phyloP scores from a whole-genome alignment of 495 filamentous ascomycete genomes.

The Trypethelium eluteriae region DNA sequence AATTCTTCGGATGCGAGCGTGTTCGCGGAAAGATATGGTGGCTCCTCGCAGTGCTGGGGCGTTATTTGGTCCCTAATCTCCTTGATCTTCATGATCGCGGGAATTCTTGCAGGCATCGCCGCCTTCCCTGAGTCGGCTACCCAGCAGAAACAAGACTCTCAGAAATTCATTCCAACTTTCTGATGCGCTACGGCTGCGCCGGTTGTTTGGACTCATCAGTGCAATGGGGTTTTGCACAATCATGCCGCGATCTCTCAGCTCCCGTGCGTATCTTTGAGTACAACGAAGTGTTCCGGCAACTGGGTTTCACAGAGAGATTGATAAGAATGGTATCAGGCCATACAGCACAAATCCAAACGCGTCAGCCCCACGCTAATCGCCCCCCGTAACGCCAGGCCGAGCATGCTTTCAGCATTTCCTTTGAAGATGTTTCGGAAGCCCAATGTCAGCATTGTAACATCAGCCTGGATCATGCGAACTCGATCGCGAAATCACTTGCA shows the following conservation, averaged over 20 bases:
- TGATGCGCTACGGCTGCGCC: neutral
- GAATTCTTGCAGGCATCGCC: slow-evolving; percentile 65
- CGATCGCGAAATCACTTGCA: neutral
- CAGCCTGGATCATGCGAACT: neutral
- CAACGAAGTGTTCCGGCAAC: neutral
- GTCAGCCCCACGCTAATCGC: neutral
- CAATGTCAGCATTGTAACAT: neutral
- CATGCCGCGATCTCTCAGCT: neutral
- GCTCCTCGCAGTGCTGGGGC: slow-evolving; percentile 75
- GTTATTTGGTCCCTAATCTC: slow-evolving; percentile 69
- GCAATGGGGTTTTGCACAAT: neutral
- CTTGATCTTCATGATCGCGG: slow-evolving; percentile 58
- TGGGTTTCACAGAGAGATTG: neutral
- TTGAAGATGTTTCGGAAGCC: neutral
- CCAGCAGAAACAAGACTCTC: slow-evolving; percentile 60
- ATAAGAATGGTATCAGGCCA: neutral
- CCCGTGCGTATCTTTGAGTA: neutral
- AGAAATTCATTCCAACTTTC: slow-evolving; percentile 54
- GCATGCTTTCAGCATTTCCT: neutral
- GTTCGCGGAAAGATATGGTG: slow-evolving; percentile 68
- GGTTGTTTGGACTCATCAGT: neutral
- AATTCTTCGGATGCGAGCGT: slow-evolving; percentile 75
- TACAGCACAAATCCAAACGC: neutral
- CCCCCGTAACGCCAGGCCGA: neutral
- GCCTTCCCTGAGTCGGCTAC: slow-evolving; percentile 62